Evolutionary conservation across 805 yeast species (phyloP).

Genomic region (Pichia nanzhaoensis): DNA sequence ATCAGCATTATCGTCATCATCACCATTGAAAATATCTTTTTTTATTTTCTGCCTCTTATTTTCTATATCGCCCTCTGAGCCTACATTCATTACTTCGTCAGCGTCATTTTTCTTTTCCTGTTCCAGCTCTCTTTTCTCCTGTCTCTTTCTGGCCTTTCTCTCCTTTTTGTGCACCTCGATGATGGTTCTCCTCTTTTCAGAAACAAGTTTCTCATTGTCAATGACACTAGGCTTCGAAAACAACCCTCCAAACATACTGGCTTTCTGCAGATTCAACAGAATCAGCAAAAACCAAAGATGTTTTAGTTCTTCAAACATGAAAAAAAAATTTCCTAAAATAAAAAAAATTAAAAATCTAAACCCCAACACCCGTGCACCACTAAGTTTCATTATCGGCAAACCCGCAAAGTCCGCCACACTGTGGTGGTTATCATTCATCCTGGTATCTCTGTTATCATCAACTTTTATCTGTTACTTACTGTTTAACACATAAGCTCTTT

Average conservation of each 20-base stretch:
- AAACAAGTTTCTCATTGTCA: slow-evolving; percentile 28
- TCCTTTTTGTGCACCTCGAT: slow-evolving; percentile 9
- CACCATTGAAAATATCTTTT: neutral
- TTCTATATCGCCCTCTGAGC: slow-evolving; percentile 20
- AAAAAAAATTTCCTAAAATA: too few relatives aligned
- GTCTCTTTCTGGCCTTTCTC: slow-evolving; percentile 15
- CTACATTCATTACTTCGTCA: slow-evolving; percentile 13
- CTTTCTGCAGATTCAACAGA: neutral
- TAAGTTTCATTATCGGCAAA: neutral
- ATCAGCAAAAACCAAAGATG: too few relatives aligned
- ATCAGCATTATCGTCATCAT: slow-evolving; percentile 12
- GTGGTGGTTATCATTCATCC: neutral
- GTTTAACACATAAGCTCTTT: neutral
- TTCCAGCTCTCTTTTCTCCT: slow-evolving; percentile 20
- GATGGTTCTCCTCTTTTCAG: slow-evolving; percentile 22
- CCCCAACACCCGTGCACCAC: slow-evolving; percentile 1
- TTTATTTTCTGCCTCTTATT: slow-evolving; percentile 20
- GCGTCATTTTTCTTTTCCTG: slow-evolving; percentile 15
- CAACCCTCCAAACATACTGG: slow-evolving; percentile 20
- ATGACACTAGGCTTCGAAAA: slow-evolving; percentile 40
- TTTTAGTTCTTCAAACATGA: too few relatives aligned
- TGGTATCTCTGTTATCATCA: too few relatives aligned
- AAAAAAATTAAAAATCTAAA: too few relatives aligned
- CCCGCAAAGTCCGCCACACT: neutral
- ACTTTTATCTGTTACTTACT: neutral